Conservation (phyloP, 176 grass and related monocot genomes). For the Poa pratensis region DNA sequence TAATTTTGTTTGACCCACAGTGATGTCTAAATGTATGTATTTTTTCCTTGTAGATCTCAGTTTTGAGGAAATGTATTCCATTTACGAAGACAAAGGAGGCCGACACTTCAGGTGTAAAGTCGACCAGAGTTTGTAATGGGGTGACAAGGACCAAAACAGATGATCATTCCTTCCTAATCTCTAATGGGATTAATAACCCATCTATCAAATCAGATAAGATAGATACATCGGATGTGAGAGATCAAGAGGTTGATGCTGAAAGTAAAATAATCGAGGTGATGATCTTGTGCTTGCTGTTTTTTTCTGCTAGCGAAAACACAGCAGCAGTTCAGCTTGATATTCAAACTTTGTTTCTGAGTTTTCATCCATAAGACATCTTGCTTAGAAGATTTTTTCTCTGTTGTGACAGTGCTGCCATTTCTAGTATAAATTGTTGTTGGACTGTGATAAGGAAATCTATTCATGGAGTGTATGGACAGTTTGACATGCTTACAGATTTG, state of each 20-base stretch:
- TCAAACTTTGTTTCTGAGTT: not conserved
- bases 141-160: not conserved
- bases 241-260: conserved; percentile 41
- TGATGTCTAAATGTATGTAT: conserved; percentile 6
- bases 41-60: conserved; percentile 12
- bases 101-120: conserved; percentile 13
- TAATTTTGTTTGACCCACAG: not conserved
- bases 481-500: not conserved
- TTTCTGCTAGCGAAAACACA: not conserved
- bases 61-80: conserved; percentile 9
- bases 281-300: conserved; percentile 7
- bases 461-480: not conserved
- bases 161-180: not conserved
- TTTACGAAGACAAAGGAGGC: not conserved
- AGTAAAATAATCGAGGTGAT: conserved; percentile 40
- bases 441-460: not conserved
- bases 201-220: conserved; percentile 3
- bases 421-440: not conserved
- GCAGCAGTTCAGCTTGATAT: conserved; percentile 5
- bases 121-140: not conserved
- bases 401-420: not conserved
- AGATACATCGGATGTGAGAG: not conserved
- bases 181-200: not conserved
- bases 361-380: conserved; percentile 10
- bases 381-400: not conserved